Evolutionary conservation across 306 rosid genomes (phyloP).

Genomic region (Calophaca sinica): DNA sequence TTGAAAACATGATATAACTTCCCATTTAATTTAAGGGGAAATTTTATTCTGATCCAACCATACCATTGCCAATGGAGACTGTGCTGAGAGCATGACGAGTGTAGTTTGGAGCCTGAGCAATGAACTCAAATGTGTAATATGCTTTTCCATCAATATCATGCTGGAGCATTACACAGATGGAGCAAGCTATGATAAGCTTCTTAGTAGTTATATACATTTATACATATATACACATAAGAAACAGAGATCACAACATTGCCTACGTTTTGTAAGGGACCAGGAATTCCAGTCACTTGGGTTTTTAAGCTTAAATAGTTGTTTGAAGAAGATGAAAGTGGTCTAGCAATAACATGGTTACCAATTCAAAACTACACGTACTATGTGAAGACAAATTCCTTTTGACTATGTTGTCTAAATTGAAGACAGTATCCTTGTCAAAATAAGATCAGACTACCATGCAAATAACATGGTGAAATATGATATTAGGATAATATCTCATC

Average conservation of each 20-base stretch:
- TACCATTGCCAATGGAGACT: conserved; percentile 86
- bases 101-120: conserved; percentile 91
- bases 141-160: conserved; percentile 79
- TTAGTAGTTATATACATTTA: not conserved
- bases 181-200: conserved; percentile 26
- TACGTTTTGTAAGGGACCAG: not conserved
- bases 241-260: no score
- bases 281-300: not conserved
- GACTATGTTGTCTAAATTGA: no score
- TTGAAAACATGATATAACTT: not conserved
- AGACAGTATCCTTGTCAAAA: no score
- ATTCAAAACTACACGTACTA: no score
- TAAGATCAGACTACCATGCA: no score
- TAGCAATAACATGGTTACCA: not conserved
- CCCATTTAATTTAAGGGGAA: not conserved
- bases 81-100: conserved; percentile 96
- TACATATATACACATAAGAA: not conserved
- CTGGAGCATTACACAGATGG: conserved; percentile 56
- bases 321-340: conserved; percentile 8
- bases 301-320: not conserved
- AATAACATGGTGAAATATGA: no score
- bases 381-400: no score
- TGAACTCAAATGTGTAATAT: conserved; percentile 84
- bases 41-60: not conserved
- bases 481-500: no score